Percentiles rank a stretch among this genome's conserved stretches.
These are phyloP conservation scores for Hypsizygus ulmarius DNA, from an alignment of 1,284 basidiomycete species.

Conservation along the genomic window DNA sequence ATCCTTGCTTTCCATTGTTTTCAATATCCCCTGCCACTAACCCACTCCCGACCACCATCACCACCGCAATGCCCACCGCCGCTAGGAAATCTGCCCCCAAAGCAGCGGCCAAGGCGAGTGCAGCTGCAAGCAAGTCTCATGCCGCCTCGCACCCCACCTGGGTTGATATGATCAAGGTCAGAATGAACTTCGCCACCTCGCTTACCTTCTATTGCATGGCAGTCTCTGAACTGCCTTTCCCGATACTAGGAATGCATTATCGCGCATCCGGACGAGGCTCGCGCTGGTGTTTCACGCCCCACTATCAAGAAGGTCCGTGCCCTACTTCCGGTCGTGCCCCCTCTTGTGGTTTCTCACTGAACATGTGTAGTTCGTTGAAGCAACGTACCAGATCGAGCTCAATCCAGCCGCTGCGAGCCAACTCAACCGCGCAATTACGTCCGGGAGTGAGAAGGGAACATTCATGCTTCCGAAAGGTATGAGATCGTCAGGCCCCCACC, in stretches of 20 bases:
- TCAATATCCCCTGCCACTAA: conserved; percentile 17
- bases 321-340: conserved; percentile 12
- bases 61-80: conserved; percentile 29
- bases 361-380: conserved; percentile 56
- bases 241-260: conserved; percentile 57
- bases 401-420: conserved; percentile 60
- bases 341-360: conserved; percentile 16
- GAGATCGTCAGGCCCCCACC: conserved; percentile 20
- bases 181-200: conserved; percentile 15
- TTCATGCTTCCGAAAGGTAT: conserved; percentile 71
- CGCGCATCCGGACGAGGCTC: conserved; percentile 63
- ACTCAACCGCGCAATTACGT: conserved; percentile 69
- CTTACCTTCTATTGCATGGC: background rate
- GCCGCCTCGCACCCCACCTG: conserved; percentile 43
- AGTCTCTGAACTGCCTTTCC: conserved; percentile 3
- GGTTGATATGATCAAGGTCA: conserved; percentile 56
- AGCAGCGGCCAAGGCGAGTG: conserved; percentile 32
- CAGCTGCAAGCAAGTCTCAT: conserved; percentile 34
- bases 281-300: conserved; percentile 68
- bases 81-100: conserved; percentile 36
- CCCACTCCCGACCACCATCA: conserved; percentile 13
- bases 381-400: conserved; percentile 61
- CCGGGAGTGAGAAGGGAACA: conserved; percentile 62
- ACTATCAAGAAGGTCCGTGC: conserved; percentile 73
- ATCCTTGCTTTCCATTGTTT: conserved; percentile 15